These are phyloP conservation scores for Sphagnurus paluster DNA, from an alignment of 1,284 basidiomycete genomes.

Conservation along the genomic window DNA sequence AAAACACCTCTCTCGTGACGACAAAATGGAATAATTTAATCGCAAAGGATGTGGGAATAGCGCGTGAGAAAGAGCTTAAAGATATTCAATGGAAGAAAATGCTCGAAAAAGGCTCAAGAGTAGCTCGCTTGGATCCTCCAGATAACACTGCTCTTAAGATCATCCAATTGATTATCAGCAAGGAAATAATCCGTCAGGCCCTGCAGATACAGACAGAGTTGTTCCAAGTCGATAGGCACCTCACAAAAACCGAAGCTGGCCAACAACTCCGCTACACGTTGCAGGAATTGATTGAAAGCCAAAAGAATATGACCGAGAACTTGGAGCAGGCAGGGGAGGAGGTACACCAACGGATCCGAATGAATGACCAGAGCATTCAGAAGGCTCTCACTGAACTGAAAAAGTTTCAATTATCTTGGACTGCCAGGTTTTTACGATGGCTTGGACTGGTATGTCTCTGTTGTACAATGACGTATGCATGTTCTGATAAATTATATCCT, in stretches of 20 bases:
- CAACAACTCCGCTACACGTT: conserved; percentile 13
- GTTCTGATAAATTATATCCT: no score
- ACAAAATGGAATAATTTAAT: conserved; percentile 25
- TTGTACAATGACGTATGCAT: no score
- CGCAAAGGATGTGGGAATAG: conserved; percentile 10
- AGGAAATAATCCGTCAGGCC: neutral
- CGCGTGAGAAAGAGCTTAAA: conserved; percentile 19
- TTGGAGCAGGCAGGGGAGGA: no score
- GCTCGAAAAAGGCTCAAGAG: conserved; percentile 14
- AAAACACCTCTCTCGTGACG: conserved; percentile 22
- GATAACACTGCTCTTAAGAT: conserved; percentile 16
- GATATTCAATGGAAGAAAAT: conserved; percentile 21
- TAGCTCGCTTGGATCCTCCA: conserved; percentile 13
- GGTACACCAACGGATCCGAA: no score
- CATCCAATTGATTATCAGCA: conserved; percentile 5
- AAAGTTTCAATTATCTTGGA: no score
- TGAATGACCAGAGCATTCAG: no score
- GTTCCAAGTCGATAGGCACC: conserved; percentile 18
- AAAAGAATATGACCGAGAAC: conserved; percentile 7
- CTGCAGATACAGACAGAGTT: conserved; percentile 23
- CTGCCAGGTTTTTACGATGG: no score
- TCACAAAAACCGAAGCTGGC: conserved; percentile 23
- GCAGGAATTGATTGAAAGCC: conserved; percentile 13
- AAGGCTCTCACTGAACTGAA: no score
- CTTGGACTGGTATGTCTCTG: no score